Conservation (phyloP, 129 eudicot genomes). For the Pulicaria dysenterica region DNA sequence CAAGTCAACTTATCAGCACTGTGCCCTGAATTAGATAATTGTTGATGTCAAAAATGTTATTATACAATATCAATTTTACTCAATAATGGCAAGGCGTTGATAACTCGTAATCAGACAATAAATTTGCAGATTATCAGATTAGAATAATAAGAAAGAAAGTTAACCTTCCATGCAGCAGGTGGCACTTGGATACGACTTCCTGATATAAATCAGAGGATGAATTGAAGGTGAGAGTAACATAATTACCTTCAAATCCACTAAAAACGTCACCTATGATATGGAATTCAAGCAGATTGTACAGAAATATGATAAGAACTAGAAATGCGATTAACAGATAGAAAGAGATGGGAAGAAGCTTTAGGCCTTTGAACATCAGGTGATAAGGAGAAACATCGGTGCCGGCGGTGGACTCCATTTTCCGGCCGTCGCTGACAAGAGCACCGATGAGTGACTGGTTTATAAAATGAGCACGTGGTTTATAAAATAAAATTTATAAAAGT, state of each 20-base stretch:
- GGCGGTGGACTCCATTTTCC: constrained; percentile 16
- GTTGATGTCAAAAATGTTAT: too few relatives aligned
- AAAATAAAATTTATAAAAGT: too few relatives aligned
- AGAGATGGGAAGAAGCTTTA: constrained; percentile 51
- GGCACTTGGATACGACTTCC: constrained; percentile 75
- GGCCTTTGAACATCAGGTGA: constrained; percentile 45
- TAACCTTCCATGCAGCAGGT: constrained; percentile 71
- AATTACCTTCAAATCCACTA: constrained; percentile 64
- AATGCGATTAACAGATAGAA: constrained; percentile 44
- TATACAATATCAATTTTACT: too few relatives aligned
- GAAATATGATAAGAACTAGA: constrained; percentile 21
- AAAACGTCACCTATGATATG: constrained; percentile 59
- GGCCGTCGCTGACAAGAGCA: not conserved
- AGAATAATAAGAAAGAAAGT: not conserved
- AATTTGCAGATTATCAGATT: too few relatives aligned
- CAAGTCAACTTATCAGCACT: too few relatives aligned
- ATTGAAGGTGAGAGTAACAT: constrained; percentile 51
- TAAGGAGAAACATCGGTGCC: constrained; percentile 43
- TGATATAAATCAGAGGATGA: constrained; percentile 54
- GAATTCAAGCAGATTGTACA: constrained; percentile 65
- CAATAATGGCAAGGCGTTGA: too few relatives aligned
- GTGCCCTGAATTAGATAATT: too few relatives aligned
- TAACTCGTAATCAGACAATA: not conserved
- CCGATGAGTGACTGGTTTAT: not conserved
- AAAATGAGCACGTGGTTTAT: not conserved